Base-by-base conservation (phyloP, 2,329 filamentous ascomycete genomes). In the Aureobasidium sp. region DNA sequence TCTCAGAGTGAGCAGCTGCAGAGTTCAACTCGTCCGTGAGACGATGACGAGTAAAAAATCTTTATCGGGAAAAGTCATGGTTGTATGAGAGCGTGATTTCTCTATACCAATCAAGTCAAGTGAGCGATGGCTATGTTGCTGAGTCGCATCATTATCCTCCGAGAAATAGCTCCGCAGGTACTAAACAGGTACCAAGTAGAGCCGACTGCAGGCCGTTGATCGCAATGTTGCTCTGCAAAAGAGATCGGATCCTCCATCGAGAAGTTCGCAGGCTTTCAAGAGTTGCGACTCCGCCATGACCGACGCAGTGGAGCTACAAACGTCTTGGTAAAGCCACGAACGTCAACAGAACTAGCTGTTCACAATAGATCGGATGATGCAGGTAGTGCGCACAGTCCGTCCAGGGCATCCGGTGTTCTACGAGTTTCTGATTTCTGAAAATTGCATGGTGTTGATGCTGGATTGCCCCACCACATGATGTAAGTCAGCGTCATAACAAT, bases 201-300 rank as follows among this genome's bases (percentile, higher is more conserved):
- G 53, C 53, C 53, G 53, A 57, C 53, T 57, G 53, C 53, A 57
- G 27, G 29, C 53, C 53, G 53, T 44, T 57, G 53, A 57, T 57
- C 53, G 53, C 29, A 57, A 57, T 57, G n/a, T 34, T 57, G 29
- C 36, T 46, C 10, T 36, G 53, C 41, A 10, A 57, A 46, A 5
- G 32, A 23, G 53, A 57, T 46, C 41, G 53, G 17, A 57, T 57
- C 53, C 53, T 57, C 5, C 41, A 57, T 44, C 39, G 39, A 32
- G 8, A 36, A 17, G 9, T 23, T 44, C 23, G 51, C 53, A 34
- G 27, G 52, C 52, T 44, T 44, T 20, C 20, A 39, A 29, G 5
- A 55, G 51, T 8, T 55, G 53, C n/a, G 36, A 57, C 53, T 29
- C 53, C 53, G 36, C 52, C 52, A 44, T 32, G 26, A 44, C 50